phyloP scores from a whole-genome alignment of 768 basidiomycete species.

The Podaxis sp. region DNA sequence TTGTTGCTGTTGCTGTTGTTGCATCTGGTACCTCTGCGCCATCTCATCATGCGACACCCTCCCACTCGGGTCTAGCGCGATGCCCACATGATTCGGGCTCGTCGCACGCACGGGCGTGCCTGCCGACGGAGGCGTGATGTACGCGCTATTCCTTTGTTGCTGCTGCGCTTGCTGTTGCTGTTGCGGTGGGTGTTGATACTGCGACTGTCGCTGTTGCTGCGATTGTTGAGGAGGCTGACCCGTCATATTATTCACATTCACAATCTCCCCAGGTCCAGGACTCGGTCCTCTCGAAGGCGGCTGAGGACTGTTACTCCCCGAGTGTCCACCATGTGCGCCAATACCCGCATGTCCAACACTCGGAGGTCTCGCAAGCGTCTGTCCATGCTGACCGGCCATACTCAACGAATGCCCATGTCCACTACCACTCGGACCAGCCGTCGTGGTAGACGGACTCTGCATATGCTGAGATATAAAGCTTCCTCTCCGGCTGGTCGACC shows the following conservation, averaged over 20 bases:
- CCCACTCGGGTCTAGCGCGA: slow-evolving; percentile 75
- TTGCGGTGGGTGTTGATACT: neutral
- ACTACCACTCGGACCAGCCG: neutral
- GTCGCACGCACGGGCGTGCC: slow-evolving; percentile 45
- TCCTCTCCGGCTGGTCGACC: slow-evolving; percentile 44
- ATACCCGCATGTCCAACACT: slow-evolving; percentile 78
- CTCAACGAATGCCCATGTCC: slow-evolving; percentile 16
- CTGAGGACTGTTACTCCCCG: slow-evolving; percentile 58
- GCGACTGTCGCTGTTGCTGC: neutral
- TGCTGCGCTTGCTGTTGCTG: neutral
- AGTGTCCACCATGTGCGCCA: slow-evolving; percentile 58
- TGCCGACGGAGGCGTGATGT: slow-evolving; percentile 27
- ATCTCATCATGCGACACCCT: slow-evolving; percentile 78
- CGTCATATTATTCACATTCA: neutral
- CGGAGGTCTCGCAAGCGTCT: slow-evolving; percentile 44
- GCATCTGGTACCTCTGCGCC: slow-evolving; percentile 54
- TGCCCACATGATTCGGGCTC: slow-evolving; percentile 78
- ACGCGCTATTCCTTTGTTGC: slow-evolving; percentile 4
- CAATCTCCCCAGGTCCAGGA: slow-evolving; percentile 37
- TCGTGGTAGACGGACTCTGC: slow-evolving; percentile 12
- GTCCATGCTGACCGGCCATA: slow-evolving; percentile 30
- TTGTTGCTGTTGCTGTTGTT: slow-evolving; percentile 33
- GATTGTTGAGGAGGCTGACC: neutral
- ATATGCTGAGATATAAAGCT: slow-evolving; percentile 28
- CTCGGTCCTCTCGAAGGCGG: slow-evolving; percentile 49